phyloP scores from a whole-genome alignment of 1,139 yeast species.

The Barnettozyma hawaiiensis region DNA sequence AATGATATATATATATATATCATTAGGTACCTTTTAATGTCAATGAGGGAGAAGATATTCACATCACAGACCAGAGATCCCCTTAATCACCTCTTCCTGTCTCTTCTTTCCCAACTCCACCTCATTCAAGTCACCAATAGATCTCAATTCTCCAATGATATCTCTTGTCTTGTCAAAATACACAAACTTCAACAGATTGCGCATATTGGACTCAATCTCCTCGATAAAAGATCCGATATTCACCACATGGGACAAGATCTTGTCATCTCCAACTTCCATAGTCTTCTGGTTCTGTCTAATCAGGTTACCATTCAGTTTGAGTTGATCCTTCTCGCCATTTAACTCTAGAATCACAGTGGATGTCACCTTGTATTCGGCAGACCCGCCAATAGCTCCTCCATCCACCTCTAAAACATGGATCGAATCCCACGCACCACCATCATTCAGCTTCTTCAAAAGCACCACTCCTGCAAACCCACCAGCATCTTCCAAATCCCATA shows the following conservation, averaged over 20 bases:
- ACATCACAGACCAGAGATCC: slow-evolving; percentile 25
- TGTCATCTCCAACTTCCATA: slow-evolving; percentile 28
- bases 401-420: slow-evolving; percentile 86
- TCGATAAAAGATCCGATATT: slow-evolving; percentile 84
- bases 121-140: slow-evolving; percentile 39
- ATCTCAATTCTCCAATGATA: slow-evolving; percentile 67
- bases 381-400: slow-evolving; percentile 36
- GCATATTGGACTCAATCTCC: slow-evolving; percentile 80
- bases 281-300: slow-evolving; percentile 70
- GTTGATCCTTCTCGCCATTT: slow-evolving; percentile 31
- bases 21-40: too few species aligned
- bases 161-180: slow-evolving; percentile 94
- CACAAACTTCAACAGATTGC: slow-evolving; percentile 86
- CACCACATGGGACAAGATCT: slow-evolving; percentile 49
- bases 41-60: too few species aligned
- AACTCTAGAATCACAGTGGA: slow-evolving; percentile 84
- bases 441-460: slow-evolving; percentile 64
- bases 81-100: slow-evolving; percentile 48
- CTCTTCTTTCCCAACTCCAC: slow-evolving; percentile 29
- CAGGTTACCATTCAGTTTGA: slow-evolving; percentile 74
- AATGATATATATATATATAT: too few species aligned
- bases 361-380: slow-evolving; percentile 68
- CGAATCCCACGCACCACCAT: slow-evolving; percentile 75
- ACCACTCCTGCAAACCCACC: slow-evolving; percentile 82
- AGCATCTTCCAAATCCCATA: slow-evolving; percentile 70